A percentile compares a stretch with the other conserved stretches of the same genome.
These are phyloP conservation scores for Lathyrus sativus DNA, from an alignment of 306 rosid species.

Conservation along the genomic window DNA sequence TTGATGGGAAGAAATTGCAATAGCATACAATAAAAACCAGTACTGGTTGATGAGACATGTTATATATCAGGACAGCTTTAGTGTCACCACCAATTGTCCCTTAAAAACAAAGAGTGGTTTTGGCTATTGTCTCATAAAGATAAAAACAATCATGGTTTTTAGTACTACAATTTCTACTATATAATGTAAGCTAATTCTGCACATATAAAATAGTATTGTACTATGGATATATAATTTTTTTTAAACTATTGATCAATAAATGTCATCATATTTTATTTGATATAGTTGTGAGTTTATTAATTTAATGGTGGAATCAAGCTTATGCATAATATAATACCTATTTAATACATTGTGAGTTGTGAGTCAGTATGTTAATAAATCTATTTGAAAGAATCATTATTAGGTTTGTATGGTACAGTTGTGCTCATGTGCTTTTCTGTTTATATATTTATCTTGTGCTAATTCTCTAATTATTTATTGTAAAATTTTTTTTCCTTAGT, in stretches of 20 bases:
- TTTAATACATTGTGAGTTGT: neutral
- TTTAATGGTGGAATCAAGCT: too few relatives aligned
- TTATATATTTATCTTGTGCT: neutral
- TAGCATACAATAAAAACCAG: neutral
- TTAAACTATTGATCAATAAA: too few relatives aligned
- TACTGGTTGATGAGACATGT: conserved; percentile 24
- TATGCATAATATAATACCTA: too few relatives aligned
- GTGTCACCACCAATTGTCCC: conserved; percentile 12
- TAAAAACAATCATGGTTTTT: conserved; percentile 4
- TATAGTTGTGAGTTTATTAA: too few relatives aligned
- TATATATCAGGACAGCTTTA: neutral
- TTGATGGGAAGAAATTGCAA: neutral
- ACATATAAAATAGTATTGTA: too few relatives aligned
- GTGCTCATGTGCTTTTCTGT: conserved; percentile 1
- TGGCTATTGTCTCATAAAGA: neutral
- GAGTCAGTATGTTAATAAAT: neutral
- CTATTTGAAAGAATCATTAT: neutral
- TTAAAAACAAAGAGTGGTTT: conserved; percentile 20
- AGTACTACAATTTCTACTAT: conserved; percentile 8
- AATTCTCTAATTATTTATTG: too few relatives aligned
- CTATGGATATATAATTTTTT: too few relatives aligned
- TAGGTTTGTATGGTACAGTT: conserved; percentile 23
- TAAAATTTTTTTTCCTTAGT: too few relatives aligned
- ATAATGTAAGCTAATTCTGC: too few relatives aligned
- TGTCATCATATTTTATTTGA: too few relatives aligned